Conservation (phyloP, 768 basidiomycete species). For the Clitopilus passeckerianus region DNA sequence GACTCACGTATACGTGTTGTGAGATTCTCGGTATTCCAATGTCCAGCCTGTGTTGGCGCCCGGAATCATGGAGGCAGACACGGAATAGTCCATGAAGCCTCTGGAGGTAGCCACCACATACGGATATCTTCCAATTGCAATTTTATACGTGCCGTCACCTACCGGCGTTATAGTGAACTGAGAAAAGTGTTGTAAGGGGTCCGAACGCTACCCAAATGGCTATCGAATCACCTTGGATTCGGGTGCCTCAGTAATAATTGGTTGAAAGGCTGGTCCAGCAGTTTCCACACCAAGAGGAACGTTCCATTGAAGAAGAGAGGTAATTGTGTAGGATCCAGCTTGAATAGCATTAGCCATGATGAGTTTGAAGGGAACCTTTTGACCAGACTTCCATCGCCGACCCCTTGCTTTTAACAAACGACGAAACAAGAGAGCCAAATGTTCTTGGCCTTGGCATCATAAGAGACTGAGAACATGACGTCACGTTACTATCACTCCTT, state of each 20-base stretch:
- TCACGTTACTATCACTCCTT: not conserved
- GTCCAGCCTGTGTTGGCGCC: not conserved
- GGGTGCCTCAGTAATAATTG: not conserved
- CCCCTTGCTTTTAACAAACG: too few species aligned
- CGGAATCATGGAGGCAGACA: not conserved
- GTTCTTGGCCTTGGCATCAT: too few species aligned
- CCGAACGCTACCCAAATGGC: not conserved
- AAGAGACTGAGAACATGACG: not conserved
- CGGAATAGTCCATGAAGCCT: not conserved
- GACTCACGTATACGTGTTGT: not conserved
- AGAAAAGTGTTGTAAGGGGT: not conserved
- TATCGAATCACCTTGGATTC: not conserved
- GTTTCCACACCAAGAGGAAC: not conserved
- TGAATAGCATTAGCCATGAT: too few species aligned
- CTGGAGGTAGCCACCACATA: not conserved
- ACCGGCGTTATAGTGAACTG: not conserved
- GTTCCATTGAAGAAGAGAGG: not conserved
- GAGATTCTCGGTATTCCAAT: not conserved
- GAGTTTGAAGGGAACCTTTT: too few species aligned
- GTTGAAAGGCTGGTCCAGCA: not conserved
- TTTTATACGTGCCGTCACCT: not conserved
- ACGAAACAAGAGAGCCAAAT: too few species aligned
- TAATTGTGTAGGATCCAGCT: not conserved
- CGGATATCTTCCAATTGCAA: not conserved
- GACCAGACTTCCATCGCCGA: too few species aligned